Percentiles rank a stretch among this genome's conserved stretches.
phyloP scores from a whole-genome alignment of 116 monocot species.

The Cymodocea nodosa region DNA sequence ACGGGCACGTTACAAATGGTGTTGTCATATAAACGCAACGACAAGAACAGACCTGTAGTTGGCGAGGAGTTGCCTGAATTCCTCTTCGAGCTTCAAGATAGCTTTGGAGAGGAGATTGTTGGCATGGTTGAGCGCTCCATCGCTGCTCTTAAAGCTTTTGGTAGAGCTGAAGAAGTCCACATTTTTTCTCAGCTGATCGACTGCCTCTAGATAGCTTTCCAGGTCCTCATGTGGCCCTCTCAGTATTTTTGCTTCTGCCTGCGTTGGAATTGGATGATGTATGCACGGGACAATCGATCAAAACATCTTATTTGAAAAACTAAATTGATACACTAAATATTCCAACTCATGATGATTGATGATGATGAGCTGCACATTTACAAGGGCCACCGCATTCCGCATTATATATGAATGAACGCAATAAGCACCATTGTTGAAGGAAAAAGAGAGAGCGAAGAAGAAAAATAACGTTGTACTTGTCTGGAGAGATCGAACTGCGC shows the following conservation, averaged over 20 bases:
- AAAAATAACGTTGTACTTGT: slow-evolving; percentile 29
- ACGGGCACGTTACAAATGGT: no score
- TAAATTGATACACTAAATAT: no score
- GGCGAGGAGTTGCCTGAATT: slow-evolving; percentile 59
- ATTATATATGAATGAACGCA: no score
- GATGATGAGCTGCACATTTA: no score
- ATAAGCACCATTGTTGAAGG: not conserved
- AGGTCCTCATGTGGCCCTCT: slow-evolving; percentile 84
- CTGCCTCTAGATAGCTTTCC: slow-evolving; percentile 73
- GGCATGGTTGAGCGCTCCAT: slow-evolving; percentile 53
- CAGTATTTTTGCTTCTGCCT: slow-evolving; percentile 68
- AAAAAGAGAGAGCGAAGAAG: not conserved
- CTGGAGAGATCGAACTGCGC: slow-evolving; percentile 57
- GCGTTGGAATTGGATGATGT: not conserved
- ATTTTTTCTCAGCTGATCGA: slow-evolving; percentile 65
- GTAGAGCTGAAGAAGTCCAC: slow-evolving; percentile 60
- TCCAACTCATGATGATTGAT: no score
- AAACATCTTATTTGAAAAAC: no score
- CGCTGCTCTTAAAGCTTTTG: slow-evolving; percentile 56
- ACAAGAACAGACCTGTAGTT: slow-evolving; percentile 39
- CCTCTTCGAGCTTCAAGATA: slow-evolving; percentile 66
- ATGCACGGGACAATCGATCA: no score
- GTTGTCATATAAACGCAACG: not conserved
- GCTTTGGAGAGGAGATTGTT: slow-evolving; percentile 65
- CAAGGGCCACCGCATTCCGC: no score